Base-by-base conservation (phyloP, 164 flowering plant species). In the Chimonanthus salicifolius region DNA sequence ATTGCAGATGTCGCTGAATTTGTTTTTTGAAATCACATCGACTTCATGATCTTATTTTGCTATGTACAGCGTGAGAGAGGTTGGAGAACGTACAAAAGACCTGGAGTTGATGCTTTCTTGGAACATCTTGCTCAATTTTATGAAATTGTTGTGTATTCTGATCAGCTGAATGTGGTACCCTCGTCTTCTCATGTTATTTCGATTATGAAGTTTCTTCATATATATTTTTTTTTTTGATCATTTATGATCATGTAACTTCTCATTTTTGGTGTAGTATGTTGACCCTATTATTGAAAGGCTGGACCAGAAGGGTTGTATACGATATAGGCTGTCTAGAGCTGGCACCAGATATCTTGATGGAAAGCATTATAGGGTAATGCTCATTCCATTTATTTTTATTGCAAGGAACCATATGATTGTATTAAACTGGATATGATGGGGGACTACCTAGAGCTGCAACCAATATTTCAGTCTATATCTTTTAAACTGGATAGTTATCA, bases 11-110 rank as follows among this genome's bases (percentile, higher is more conserved):
- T 54, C 6, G 65, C 10, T 11, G 5, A 21, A 58, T 49, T n/a
- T 44, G 63, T 71, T 62, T 49, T 73, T 51, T 69, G 3, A 72
- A 50, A 51, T 69, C 11, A 46, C 60, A 13, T 51, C 9, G 58
- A 58, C 73, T 73, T 4, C 65, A 47, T 7, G 6, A 6, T 48
- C 6, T 1, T 20, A 1, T 65, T 69, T 47, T 45, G 62, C 79
- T 68, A 45, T 15, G 72, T 62, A 67, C 79, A 94, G 98, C 94
- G 99, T 76, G 99, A 94, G 9, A 83, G 94, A 82, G 99, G 99
- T 62, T 94, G 99, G 98, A 82, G 91, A 75, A 94, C 99, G 44
- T 89, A 92, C 75, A 92, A 94, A 82, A 84, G 99, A 77, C 98
- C 99, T 71, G 99, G 99, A 72, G 97, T 91, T 72, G 98, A 94